Base-by-base conservation (phyloP, 2,329 filamentous ascomycete genomes). In the Phoma sp. region DNA sequence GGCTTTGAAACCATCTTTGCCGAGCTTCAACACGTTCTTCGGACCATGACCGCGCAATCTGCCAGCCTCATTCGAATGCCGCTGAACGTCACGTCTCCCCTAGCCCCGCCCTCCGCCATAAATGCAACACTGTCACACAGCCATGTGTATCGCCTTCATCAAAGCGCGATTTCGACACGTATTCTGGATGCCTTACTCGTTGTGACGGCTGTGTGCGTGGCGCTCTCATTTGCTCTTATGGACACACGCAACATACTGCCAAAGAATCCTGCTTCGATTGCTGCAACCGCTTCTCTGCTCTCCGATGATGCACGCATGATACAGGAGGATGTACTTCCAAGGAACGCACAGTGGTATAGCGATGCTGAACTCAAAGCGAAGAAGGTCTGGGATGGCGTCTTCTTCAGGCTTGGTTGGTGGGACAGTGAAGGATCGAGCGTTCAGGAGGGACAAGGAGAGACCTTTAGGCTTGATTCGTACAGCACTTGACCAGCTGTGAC, bases 401-500 rank as follows among this genome's bases (percentile, higher is more conserved):
- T 37, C n/a, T 46, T 46, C n/a, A 46, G 33, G 9, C 43, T 46
- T 2, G 43, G 43, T 7, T 46, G 43, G 43, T 46, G 43, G 43
- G 14, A 46, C 25, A 29, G 8, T 25, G 33, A 46, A 9, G 33
- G 43, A 29, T 23, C n/a, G 6, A 38, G 23, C 10, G 43, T 29
- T 8, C 43, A 30, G 10, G 33, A 24, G 11, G 33, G 23, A 3
- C 43, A 23, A 9, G 43, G 43, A 4, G 25, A 38, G 7, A 11
- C 29, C 14, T 46, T 46, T 13, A 46, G 38, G 33, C n/a, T 46
- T 9, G 43, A 46, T n/a, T 11, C 24, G 18, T 18, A 18, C 18
- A 18, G 18, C 18, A 18, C 18, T 18, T 18, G 18, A 18, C 18
- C 18, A 18, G 18, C 18, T 18, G 18, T 18, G 18, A 18, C 18